Base-by-base conservation (phyloP, 2,329 filamentous ascomycete species). In the Whalleya microplaca region DNA sequence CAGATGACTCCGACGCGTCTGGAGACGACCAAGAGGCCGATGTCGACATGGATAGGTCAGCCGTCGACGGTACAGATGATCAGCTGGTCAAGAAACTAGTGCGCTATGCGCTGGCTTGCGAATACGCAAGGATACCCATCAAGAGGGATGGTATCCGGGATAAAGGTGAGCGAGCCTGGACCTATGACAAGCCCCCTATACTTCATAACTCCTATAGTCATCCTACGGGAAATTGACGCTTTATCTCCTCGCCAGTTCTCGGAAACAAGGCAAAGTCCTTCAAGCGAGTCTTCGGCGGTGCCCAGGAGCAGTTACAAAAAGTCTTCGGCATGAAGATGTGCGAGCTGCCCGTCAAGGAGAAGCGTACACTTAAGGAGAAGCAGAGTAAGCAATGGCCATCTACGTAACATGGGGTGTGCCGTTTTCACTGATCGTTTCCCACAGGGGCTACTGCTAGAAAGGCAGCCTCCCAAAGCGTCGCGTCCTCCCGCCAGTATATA, bases 281-380 rank as follows among this genome's bases (percentile, higher is more conserved):
- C 72, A 92, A 86, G 70, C 72, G 76, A 12, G 85, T 97, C 2
- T 97, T 96, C 68, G 83, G 84, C 0, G 78, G 83, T 41, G 91
- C 94, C 42, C 94, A 99, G 72, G 74, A 78, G 32, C 84, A 90
- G 63, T 77, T 99, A 40, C 79, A 81, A 46, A 76, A 77, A 1
- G 82, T 87, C 1, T 98, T 96, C 74, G 95, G 95, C n/a, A 96
- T 98, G 92, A 84, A 93, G 71, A 84, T 99, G 80, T 81, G 85
- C 3, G 93, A 97, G 74, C 79, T 98, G 48, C 92, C 95, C 0
- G 79, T 83, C 1, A 84, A 84, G 67, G 94, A 97, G 68, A 96
- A 92, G 73, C 82, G 90, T 47, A 92, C 92, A 0, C 75, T 96
- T 32, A 86, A 86, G 56, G 90, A 96, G 62, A 84, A 84, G 70